Percentiles rank a stretch among this genome's conserved stretches.
phyloP scores from a whole-genome alignment of 2,329 filamentous ascomycete genomes.

The Beauveria scarabaeidicola region DNA sequence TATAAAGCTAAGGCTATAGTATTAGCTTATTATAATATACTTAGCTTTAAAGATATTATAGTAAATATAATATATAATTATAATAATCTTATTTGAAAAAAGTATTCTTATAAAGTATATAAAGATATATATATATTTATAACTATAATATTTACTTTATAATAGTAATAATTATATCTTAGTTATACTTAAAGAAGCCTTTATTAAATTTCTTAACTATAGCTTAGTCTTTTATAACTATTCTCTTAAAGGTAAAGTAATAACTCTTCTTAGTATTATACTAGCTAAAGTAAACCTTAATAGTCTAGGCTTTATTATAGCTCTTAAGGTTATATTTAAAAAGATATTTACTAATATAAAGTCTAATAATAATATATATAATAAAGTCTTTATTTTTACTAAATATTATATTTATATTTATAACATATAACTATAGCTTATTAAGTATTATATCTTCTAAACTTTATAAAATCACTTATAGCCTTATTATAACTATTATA shows the following conservation, averaged over 20 bases:
- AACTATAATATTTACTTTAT: slow-evolving; percentile 54
- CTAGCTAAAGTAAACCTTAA: slow-evolving; percentile 53
- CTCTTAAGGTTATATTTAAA: slow-evolving; percentile 35
- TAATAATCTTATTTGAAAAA: slow-evolving; percentile 55
- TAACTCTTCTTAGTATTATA: slow-evolving; percentile 61
- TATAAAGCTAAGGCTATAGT: slow-evolving; percentile 64
- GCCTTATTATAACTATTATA: slow-evolving; percentile 65
- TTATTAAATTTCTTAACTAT: slow-evolving; percentile 60
- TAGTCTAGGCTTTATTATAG: slow-evolving; percentile 55
- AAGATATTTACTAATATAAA: slow-evolving; percentile 29
- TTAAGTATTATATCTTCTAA: slow-evolving; percentile 64
- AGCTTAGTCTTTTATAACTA: slow-evolving; percentile 62
- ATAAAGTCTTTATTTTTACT: slow-evolving; percentile 48
- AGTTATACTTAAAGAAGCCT: slow-evolving; percentile 54
- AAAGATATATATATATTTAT: slow-evolving; percentile 68
- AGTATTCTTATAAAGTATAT: slow-evolving; percentile 59
- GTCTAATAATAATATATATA: slow-evolving; percentile 17
- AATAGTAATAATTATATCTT: slow-evolving; percentile 60
- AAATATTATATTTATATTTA: slow-evolving; percentile 70
- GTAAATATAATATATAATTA: slow-evolving; percentile 70
- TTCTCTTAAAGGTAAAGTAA: slow-evolving; percentile 61
- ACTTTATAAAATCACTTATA: slow-evolving; percentile 60
- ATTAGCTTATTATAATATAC: slow-evolving; percentile 61
- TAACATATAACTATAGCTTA: slow-evolving; percentile 67
- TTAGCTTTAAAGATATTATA: slow-evolving; percentile 65